These are phyloP conservation scores for Effrenium voratum DNA, from an alignment of 73 alveolate genomes.

Conservation along the genomic window DNA sequence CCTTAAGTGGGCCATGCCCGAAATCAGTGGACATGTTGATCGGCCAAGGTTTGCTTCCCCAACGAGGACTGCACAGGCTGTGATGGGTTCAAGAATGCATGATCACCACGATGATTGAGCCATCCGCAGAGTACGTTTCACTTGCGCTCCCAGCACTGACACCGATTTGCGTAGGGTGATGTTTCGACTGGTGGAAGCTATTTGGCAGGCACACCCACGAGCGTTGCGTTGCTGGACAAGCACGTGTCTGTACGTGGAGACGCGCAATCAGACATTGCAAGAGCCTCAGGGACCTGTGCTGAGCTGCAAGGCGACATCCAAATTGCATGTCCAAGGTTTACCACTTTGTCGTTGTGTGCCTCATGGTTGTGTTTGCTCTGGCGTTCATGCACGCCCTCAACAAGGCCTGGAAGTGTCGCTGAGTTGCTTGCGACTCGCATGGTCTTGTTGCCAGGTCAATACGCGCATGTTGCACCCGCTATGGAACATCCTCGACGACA, in stretches of 20 bases:
- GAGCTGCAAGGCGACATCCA: neutral
- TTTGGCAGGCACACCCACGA: conserved; percentile 5
- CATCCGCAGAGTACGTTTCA: neutral
- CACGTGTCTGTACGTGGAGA: conserved; percentile 61
- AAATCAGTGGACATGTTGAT: neutral
- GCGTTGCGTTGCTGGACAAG: conserved; percentile 57
- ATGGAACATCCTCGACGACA: conserved; percentile 89
- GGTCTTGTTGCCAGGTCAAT: conserved; percentile 17
- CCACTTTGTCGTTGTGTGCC: conserved; percentile 46
- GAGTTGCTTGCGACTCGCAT: too few species aligned
- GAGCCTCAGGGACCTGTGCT: neutral
- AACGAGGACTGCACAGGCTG: conserved; percentile 77
- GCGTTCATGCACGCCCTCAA: conserved; percentile 91
- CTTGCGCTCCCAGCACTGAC: neutral
- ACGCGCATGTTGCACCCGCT: conserved; percentile 85
- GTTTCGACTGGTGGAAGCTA: neutral
- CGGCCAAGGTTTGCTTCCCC: conserved; percentile 74
- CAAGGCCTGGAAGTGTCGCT: conserved; percentile 19
- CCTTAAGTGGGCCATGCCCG: too few species aligned
- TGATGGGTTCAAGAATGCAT: neutral
- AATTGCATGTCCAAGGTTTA: conserved; percentile 35
- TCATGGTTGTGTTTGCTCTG: conserved; percentile 84
- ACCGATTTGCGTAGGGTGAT: neutral
- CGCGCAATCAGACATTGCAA: conserved; percentile 64
- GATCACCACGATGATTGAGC: neutral